A percentile compares a stretch with the other conserved stretches of the same genome.
Conservation (phyloP, 2,329 filamentous ascomycete species). For the Rachicladosporium sp. region DNA sequence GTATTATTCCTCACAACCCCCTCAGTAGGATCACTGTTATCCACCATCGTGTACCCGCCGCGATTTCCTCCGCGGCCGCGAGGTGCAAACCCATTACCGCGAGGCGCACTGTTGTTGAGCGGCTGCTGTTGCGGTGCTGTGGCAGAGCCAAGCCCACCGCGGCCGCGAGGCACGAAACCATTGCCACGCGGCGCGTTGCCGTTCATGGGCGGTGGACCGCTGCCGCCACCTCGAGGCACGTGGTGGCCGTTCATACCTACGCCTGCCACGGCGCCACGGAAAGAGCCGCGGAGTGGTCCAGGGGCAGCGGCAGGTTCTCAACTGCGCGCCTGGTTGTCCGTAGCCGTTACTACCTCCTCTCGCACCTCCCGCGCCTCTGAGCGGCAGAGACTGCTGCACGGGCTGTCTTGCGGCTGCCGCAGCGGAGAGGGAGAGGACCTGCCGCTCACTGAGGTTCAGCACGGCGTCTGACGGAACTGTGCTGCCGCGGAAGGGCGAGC, state of each 20-base stretch:
- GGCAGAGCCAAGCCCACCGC: slow-evolving; percentile 15
- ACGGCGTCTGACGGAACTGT: slow-evolving; percentile 82
- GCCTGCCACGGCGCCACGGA: slow-evolving; percentile 44
- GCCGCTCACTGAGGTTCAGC: slow-evolving; percentile 71
- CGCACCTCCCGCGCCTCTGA: slow-evolving; percentile 23
- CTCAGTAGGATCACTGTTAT: slow-evolving; percentile 39
- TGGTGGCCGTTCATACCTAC: slow-evolving; percentile 24
- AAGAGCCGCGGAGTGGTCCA: slow-evolving; percentile 46
- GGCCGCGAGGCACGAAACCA: slow-evolving; percentile 13
- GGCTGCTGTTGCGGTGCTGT: neutral
- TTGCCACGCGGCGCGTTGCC: slow-evolving; percentile 4
- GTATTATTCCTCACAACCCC: slow-evolving; percentile 45
- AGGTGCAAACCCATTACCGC: slow-evolving; percentile 21
- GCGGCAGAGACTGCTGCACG: slow-evolving; percentile 13
- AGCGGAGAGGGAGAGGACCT: slow-evolving; percentile 54
- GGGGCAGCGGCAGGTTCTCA: slow-evolving; percentile 43
- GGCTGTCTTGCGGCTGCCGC: slow-evolving; percentile 19
- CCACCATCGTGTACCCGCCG: slow-evolving; percentile 33
- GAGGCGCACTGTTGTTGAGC: slow-evolving; percentile 20
- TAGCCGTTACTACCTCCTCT: slow-evolving; percentile 41
- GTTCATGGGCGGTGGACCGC: slow-evolving; percentile 18
- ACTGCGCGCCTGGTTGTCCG: slow-evolving; percentile 49
- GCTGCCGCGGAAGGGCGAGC: slow-evolving; percentile 84
- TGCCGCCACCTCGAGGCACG: slow-evolving; percentile 24
- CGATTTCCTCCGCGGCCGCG: slow-evolving; percentile 22